These are phyloP conservation scores for Chrysoporthe deuterocubensis DNA, from an alignment of 2,329 filamentous ascomycete species.

Conservation along the genomic window DNA sequence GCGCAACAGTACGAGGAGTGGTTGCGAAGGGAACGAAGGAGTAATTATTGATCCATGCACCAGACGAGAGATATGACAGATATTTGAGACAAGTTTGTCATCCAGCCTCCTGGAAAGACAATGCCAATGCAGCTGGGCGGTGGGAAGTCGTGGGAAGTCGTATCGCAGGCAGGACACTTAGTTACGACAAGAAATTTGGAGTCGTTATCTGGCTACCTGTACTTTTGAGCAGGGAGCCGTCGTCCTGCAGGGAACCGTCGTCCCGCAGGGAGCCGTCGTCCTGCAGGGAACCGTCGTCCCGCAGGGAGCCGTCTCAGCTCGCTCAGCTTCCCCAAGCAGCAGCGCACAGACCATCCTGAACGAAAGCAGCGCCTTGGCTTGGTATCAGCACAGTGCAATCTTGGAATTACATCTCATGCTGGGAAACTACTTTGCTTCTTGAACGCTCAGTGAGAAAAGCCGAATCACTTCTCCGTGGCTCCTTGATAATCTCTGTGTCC, in stretches of 20 bases:
- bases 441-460: neutral
- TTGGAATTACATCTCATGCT: too few species aligned
- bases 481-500: too few species aligned
- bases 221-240: too few species aligned
- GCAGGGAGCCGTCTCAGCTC: neutral
- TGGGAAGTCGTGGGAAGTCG: neutral
- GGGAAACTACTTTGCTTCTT: neutral
- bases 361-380: neutral
- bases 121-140: neutral
- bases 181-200: conserved; percentile 28
- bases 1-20: conserved; percentile 15
- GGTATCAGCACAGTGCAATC: neutral
- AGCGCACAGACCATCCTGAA: conserved; percentile 1
- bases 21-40: conserved; percentile 9
- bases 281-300: conserved; percentile 16
- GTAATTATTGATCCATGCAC: conserved; percentile 18
- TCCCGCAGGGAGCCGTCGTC: neutral
- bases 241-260: conserved; percentile 17
- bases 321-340: neutral
- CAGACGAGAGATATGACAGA: neutral
- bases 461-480: too few species aligned
- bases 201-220: conserved; percentile 27
- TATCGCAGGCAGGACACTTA: conserved; percentile 12
- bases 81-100: neutral
- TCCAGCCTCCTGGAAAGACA: neutral